Evolutionary conservation across 257 asterid genomes (phyloP), one percentile per base, ranked within the genome.

Genomic region (Nicotiana attenuata): DNA sequence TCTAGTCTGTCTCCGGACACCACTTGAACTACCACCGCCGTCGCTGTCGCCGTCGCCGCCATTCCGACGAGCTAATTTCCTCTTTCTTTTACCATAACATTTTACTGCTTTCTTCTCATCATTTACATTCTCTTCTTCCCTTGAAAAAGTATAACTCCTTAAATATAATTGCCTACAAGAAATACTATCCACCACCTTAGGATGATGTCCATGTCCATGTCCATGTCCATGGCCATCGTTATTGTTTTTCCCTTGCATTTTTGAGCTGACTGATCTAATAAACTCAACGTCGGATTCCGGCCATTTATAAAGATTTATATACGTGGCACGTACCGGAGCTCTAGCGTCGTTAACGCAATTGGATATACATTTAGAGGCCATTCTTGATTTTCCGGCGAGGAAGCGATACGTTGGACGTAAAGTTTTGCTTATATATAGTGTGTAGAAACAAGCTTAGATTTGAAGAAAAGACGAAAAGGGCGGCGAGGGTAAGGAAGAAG

Each of bases 281-380:
- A 94, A 94, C 78, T 90, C 98, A 24, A 90, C 93, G 52, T 93
- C 97, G 47, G 98, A 92, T 86, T 89, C 98, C 69, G 97, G 97
- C 97, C 98, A 92, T 82, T 93, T 94, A 91, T 93, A 93, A 55
- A 92, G 91, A 87, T 87, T 94, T 11, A 89, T 88, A 22, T 93
- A 91, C 20, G 88, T 91, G 45, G 93, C 97, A 52, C 97, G 85
- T 3, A 91, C 89, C 1, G 98, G 98, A 6, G 45, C 86, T 20
- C 87, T 82, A 7, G 91, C 81, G 33, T 94, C 95, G 1, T 85
- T 80, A 17, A 85, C 88, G 50, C 94, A 89, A 69, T 81, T 89
- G 5, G 96, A 80, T 82, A 88, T 89, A 91, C 97, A 94, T 11
- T 81, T 35, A 9, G 91, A 86, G 22, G 88, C 73, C 91, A 88